Evolutionary conservation across 2,329 filamentous ascomycete genomes (phyloP).

Genomic region (Botrytis aclada): DNA sequence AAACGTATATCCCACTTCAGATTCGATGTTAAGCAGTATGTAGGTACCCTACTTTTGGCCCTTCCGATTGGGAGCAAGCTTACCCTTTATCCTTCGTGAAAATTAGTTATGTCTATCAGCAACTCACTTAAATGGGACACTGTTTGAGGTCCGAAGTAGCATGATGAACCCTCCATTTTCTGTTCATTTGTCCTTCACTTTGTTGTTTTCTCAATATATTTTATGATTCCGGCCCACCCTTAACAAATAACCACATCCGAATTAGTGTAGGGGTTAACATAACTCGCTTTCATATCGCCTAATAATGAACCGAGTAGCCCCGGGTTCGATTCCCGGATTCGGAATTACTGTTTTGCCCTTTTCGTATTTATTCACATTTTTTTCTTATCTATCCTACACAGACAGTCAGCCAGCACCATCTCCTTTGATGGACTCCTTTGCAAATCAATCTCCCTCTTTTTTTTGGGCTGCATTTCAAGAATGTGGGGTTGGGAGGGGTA

Average conservation of each 20-base stretch:
- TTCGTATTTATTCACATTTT: not conserved
- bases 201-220: rapidly evolving
- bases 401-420: not conserved
- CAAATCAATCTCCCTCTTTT: not conserved
- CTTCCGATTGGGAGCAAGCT: too few species aligned
- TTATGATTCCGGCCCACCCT: rapidly evolving
- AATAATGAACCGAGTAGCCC: not conserved
- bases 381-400: not conserved
- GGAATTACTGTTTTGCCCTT: rapidly evolving
- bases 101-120: too few species aligned
- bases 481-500: not conserved
- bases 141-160: too few species aligned
- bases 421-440: not conserved
- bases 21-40: too few species aligned
- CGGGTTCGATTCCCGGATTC: not conserved
- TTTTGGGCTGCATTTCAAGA: not conserved
- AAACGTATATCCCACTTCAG: too few species aligned
- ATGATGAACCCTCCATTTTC: too few species aligned
- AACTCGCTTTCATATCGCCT: not conserved
- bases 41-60: too few species aligned
- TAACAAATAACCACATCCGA: not conserved
- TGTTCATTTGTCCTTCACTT: too few species aligned
- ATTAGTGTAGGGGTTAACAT: conserved; percentile 1
- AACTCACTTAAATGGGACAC: too few species aligned
- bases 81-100: too few species aligned